A percentile compares a stretch with the other conserved stretches of the same genome.
phyloP scores from a whole-genome alignment of 2,329 filamentous ascomycete genomes.

The Aplosporella prunicola region DNA sequence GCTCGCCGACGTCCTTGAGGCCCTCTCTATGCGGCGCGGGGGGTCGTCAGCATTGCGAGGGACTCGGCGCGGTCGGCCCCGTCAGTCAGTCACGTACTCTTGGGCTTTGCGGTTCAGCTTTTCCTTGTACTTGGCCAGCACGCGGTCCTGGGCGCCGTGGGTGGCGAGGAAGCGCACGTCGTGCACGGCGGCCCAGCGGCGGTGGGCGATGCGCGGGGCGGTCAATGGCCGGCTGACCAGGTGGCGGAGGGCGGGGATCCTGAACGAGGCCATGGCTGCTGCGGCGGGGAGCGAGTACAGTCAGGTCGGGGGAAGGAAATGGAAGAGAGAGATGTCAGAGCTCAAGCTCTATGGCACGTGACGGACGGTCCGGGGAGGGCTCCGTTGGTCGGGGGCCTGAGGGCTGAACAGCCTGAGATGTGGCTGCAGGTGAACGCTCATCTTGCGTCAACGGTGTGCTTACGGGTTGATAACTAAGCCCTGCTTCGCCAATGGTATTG shows the following conservation, averaged over 20 bases:
- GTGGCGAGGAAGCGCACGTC: constrained; percentile 85
- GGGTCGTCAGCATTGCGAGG: background rate
- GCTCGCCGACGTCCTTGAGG: constrained; percentile 58
- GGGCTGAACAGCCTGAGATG: no score
- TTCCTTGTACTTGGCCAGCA: constrained; percentile 76
- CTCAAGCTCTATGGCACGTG: no score
- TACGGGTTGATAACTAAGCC: no score
- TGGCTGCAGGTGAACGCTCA: no score
- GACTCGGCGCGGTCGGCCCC: background rate
- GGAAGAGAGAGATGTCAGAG: no score
- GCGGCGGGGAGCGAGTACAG: background rate
- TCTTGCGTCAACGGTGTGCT: no score
- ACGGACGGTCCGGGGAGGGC: no score
- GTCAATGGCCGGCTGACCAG: constrained; percentile 7
- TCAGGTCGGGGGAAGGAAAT: no score
- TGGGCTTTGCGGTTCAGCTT: constrained; percentile 79
- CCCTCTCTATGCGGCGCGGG: constrained; percentile 48
- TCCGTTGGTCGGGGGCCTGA: no score
- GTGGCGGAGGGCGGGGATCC: constrained; percentile 7
- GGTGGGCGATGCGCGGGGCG: constrained; percentile 42
- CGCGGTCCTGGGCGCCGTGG: constrained; percentile 54
- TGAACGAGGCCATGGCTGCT: constrained; percentile 8
- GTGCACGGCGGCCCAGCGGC: constrained; percentile 84
- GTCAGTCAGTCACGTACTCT: constrained; percentile 35
- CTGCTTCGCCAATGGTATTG: no score